Conservation (phyloP, 2,329 filamentous ascomycete species). For the Coniochaeta hoffmannii region DNA sequence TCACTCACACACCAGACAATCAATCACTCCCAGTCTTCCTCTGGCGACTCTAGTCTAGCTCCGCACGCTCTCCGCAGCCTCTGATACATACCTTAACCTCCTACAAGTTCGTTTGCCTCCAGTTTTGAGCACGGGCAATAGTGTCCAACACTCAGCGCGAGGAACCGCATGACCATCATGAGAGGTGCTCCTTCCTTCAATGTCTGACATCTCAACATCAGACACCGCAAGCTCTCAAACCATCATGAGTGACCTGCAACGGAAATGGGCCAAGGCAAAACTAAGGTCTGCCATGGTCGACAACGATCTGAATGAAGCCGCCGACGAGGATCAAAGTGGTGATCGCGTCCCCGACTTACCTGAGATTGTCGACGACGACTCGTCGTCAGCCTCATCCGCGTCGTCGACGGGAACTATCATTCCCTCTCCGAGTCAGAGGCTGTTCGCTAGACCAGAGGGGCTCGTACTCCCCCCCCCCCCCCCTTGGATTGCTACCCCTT, state of each 20-base stretch:
- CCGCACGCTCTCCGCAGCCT: too few relatives aligned
- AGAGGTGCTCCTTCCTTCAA: not conserved
- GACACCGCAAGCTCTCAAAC: constrained; percentile 2
- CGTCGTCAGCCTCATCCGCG: constrained; percentile 73
- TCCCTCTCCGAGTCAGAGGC: constrained; percentile 64
- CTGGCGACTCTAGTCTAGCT: too few relatives aligned
- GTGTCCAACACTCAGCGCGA: not conserved
- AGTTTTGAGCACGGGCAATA: too few relatives aligned
- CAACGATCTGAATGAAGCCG: constrained; percentile 21
- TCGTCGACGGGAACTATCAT: constrained; percentile 91
- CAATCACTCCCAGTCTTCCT: too few relatives aligned
- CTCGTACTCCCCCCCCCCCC: too few relatives aligned
- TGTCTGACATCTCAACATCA: constrained; percentile 3
- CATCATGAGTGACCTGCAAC: constrained; percentile 24
- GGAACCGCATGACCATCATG: not conserved
- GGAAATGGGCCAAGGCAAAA: constrained; percentile 23
- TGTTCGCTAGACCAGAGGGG: constrained; percentile 67
- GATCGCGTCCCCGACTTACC: constrained; percentile 24
- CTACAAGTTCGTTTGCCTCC: too few relatives aligned
- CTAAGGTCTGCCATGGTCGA: constrained; percentile 10
- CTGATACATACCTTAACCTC: too few relatives aligned
- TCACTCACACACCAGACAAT: too few relatives aligned
- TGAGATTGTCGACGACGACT: constrained; percentile 54
- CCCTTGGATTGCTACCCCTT: too few relatives aligned
- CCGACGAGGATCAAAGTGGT: constrained; percentile 25